Conservation (phyloP, 2,329 filamentous ascomycete species). For the Calonectria crousiana region DNA sequence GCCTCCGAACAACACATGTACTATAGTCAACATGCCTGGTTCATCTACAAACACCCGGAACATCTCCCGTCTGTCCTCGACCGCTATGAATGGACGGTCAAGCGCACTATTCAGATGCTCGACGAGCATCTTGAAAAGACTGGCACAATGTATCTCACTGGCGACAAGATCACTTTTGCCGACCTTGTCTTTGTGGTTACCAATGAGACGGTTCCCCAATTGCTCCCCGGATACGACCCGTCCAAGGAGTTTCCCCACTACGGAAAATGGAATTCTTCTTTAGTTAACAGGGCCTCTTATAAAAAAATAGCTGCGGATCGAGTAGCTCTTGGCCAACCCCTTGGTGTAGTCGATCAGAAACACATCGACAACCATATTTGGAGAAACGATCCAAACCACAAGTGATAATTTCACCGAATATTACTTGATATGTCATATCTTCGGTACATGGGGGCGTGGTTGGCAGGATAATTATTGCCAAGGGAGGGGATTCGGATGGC, state of each 20-base stretch:
- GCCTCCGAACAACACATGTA: neutral
- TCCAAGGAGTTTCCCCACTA: neutral
- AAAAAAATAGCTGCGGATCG: neutral
- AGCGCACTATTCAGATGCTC: neutral
- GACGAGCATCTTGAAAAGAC: neutral
- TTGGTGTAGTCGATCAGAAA: neutral
- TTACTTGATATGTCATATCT: neutral
- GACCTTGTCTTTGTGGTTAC: neutral
- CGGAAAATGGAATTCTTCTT: neutral
- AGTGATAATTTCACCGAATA: neutral
- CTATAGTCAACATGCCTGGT: neutral
- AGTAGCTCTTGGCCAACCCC: neutral
- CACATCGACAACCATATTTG: neutral
- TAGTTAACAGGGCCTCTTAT: neutral
- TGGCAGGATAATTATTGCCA: neutral
- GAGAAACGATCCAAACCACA: neutral
- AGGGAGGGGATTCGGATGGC: neutral
- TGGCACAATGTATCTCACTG: neutral
- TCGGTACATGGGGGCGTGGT: neutral
- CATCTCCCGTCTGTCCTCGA: neutral
- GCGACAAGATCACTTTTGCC: neutral
- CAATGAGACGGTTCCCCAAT: neutral
- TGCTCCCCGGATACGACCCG: neutral
- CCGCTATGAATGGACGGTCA: neutral
- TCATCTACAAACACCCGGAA: neutral